Evolutionary conservation across 106 monocot genomes (phyloP).

Genomic region (Dendrobium officinale): DNA sequence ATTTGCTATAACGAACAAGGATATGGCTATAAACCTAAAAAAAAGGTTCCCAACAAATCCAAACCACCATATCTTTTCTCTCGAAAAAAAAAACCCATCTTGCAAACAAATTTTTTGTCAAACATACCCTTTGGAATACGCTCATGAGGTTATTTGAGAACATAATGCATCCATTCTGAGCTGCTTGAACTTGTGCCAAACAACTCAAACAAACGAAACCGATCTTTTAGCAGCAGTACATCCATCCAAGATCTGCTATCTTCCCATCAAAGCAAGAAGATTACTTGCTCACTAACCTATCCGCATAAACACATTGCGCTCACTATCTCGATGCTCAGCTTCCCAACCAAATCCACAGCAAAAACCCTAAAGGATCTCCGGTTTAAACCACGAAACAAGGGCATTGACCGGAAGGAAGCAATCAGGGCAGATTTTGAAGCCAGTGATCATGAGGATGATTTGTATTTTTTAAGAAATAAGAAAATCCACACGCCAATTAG

Average conservation of each 20-base stretch:
- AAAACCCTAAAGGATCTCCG: background rate
- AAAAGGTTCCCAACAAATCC: background rate
- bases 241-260: background rate
- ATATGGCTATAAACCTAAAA: background rate
- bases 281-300: background rate
- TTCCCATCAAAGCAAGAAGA: background rate
- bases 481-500: background rate
- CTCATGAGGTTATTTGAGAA: background rate
- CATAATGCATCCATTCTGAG: background rate
- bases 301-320: background rate
- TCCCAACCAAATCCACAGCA: background rate
- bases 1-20: background rate
- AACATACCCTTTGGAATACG: background rate
- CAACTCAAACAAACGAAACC: background rate
- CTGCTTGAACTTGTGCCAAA: background rate
- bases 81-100: background rate
- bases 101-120: background rate
- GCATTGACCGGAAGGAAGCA: background rate
- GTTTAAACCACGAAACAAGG: conserved; percentile 1
- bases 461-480: background rate
- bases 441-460: background rate
- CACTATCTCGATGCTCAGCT: background rate
- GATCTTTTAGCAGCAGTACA: too few species aligned
- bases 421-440: background rate
- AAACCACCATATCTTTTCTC: background rate